phyloP scores from a whole-genome alignment of 2,329 filamentous ascomycete species.

The Colletotrichum phormii region DNA sequence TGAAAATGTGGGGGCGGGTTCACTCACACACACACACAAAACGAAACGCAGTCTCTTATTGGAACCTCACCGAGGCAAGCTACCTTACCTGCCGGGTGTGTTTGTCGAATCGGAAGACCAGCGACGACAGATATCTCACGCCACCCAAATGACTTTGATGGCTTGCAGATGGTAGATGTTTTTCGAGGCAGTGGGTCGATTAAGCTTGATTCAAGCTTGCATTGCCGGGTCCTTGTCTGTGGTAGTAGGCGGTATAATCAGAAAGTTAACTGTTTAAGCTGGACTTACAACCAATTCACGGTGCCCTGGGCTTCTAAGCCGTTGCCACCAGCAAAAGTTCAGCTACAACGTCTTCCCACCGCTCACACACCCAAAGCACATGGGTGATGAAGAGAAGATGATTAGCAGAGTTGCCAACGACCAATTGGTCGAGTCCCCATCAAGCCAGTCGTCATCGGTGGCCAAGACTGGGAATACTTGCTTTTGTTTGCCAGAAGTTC shows the following conservation, averaged over 20 bases:
- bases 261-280: neutral
- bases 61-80: neutral
- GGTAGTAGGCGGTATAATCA: neutral
- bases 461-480: neutral
- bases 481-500: neutral
- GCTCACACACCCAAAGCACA: neutral
- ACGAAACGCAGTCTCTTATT: neutral
- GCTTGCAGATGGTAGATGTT: neutral
- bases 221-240: neutral
- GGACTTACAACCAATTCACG: neutral
- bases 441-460: neutral
- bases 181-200: neutral
- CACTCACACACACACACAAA: neutral
- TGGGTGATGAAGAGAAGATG: neutral
- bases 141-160: neutral
- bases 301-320: neutral
- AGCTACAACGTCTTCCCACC: neutral
- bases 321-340: neutral
- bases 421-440: neutral
- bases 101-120: neutral
- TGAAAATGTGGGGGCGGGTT: conserved; percentile 31
- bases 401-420: neutral
- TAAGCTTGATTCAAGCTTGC: neutral
- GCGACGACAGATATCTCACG: neutral
- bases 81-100: neutral